A percentile compares a stretch with the other conserved stretches of the same genome.
Evolutionary conservation across 495 filamentous ascomycete species (phyloP).

Genomic region (Hypoxylon trugodes): DNA sequence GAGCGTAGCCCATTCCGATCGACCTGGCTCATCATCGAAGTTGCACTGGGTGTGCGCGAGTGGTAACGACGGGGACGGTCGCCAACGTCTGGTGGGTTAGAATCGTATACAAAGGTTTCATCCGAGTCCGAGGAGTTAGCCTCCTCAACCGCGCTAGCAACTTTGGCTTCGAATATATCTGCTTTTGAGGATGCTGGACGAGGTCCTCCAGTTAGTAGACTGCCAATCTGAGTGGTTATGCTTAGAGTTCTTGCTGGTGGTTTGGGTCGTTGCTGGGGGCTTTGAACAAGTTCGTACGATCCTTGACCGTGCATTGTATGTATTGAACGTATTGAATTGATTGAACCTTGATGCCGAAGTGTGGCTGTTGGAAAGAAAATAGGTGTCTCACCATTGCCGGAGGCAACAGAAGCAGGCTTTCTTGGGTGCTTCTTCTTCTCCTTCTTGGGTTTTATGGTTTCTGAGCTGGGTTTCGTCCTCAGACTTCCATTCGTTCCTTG

Average conservation of each 20-base stretch:
- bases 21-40: conserved; percentile 84
- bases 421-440: conserved; percentile 86
- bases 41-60: conserved; percentile 93
- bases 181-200: conserved; percentile 88
- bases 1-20: conserved; percentile 72
- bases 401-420: conserved; percentile 74
- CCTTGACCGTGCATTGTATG: conserved; percentile 49
- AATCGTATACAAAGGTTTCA: conserved; percentile 99
- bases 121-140: conserved; percentile 96
- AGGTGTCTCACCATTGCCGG: conserved; percentile 73
- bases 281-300: conserved; percentile 41
- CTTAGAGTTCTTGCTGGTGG: conserved; percentile 37
- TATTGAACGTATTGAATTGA: conserved; percentile 48
- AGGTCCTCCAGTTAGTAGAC: conserved; percentile 59
- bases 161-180: conserved; percentile 96
- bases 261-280: conserved; percentile 21
- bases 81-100: conserved; percentile 86
- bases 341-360: conserved; percentile 48
- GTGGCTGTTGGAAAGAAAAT: conserved; percentile 38
- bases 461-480: conserved; percentile 84
- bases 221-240: conserved; percentile 51
- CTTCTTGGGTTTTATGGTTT: conserved; percentile 92
- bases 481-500: conserved; percentile 75
- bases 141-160: conserved; percentile 91
- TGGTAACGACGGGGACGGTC: conserved; percentile 85